Conservation (phyloP, 768 basidiomycete species). For the Mycena pura region DNA sequence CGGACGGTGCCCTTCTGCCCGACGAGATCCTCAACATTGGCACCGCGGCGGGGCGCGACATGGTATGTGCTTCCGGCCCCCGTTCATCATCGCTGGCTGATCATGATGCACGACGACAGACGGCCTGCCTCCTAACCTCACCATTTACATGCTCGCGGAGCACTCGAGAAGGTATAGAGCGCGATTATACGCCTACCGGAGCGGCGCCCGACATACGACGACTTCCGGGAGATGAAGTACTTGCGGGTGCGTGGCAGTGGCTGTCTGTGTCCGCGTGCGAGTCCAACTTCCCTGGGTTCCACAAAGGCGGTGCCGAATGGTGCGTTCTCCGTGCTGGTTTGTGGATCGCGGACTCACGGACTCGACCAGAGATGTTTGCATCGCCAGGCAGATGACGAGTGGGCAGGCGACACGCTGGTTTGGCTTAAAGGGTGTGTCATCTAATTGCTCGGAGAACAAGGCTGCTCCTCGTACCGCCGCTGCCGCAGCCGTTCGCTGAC, state of each 20-base stretch:
- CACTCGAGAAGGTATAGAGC: constrained; percentile 52
- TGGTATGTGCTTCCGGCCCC: constrained; percentile 30
- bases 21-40: constrained; percentile 56
- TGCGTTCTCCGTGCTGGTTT: too few species aligned
- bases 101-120: constrained; percentile 36
- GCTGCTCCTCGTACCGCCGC: too few species aligned
- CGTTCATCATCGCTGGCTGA: neutral
- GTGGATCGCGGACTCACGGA: too few species aligned
- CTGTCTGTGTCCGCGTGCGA: too few species aligned
- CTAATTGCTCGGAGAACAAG: too few species aligned
- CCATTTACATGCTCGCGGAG: constrained; percentile 60
- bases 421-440: too few species aligned
- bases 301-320: constrained; percentile 9
- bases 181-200: constrained; percentile 52
- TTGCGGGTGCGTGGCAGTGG: constrained; percentile 62
- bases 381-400: too few species aligned
- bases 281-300: neutral
- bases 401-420: too few species aligned
- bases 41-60: constrained; percentile 53
- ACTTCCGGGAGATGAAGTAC: constrained; percentile 65
- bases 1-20: constrained; percentile 41
- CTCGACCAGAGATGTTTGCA: constrained; percentile 55
- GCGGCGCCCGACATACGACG: constrained; percentile 57
- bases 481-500: too few species aligned
- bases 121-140: constrained; percentile 57